phyloP scores from a whole-genome alignment of 164 flowering plant genomes.

The Cinnamomum micranthum region DNA sequence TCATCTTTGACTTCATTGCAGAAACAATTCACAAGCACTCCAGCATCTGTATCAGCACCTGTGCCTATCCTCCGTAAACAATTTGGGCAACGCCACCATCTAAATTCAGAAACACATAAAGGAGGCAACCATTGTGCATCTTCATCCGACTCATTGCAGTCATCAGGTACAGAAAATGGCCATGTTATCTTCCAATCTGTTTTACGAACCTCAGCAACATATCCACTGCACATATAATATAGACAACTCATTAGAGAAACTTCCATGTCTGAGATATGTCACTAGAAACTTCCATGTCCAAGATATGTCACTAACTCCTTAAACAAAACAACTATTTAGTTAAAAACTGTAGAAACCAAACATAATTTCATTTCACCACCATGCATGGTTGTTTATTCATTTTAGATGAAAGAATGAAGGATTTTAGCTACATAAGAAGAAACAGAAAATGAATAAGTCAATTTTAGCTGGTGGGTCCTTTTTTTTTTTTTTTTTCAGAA shows the following conservation, averaged over 20 bases:
- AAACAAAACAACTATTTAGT: neutral
- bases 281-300: neutral
- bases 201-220: constrained; percentile 50
- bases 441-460: neutral
- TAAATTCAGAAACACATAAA: constrained; percentile 40
- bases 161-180: constrained; percentile 44
- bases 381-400: neutral
- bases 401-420: neutral
- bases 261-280: neutral
- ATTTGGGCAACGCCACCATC: constrained; percentile 60
- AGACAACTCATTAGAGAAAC: constrained; percentile 7
- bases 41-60: constrained; percentile 10
- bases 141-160: constrained; percentile 20
- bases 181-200: constrained; percentile 43
- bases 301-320: neutral
- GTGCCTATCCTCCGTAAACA: constrained; percentile 28
- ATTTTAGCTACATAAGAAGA: neutral
- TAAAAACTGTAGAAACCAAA: too few relatives aligned
- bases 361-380: neutral
- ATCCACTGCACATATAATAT: constrained; percentile 48
- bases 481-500: neutral
- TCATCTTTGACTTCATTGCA: neutral
- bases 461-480: neutral
- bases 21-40: constrained; percentile 7
- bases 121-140: constrained; percentile 44